Evolutionary conservation across 2,329 filamentous ascomycete genomes (phyloP), one percentile per base, ranked within the genome.

Genomic region (Mollisiaceae sp.): DNA sequence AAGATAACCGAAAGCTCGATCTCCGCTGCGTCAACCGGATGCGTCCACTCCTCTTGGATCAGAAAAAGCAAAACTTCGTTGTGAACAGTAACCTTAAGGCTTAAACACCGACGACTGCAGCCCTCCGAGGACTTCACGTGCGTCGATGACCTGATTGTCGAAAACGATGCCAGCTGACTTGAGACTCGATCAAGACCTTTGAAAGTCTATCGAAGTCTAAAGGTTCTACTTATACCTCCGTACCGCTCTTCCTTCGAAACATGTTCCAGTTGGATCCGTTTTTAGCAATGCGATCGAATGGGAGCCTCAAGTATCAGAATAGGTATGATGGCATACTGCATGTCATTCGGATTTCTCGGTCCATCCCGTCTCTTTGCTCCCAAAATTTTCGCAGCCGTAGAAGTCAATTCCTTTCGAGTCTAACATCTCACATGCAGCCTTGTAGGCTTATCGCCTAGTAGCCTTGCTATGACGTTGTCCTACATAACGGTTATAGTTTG

Each of bases 251-350:
- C 24, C 9, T 3, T 2, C 20, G 11, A 14, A 24, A 52, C 20
- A 52, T 27, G 47, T 52, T 52, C 11, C 22, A 45, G 43, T n/a
- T 45, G 43, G 8, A 11, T 12, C 9, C 3, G 15, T 18, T 18
- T 12, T 20, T 15, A 27, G 8, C 20, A 24, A 11, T 24, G 9
- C 20, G 12, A 27, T 27, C 5, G 12, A 12, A 41, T 43, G 12
- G 27, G 27, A 63, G 54, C 35, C 54, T 58, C 52, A 57, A 35
- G n/a, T 12, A 20, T 57, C 55, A 41, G 18, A 41, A 32, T 32
- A 32, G 27, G 27, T 36, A 36, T 60, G 52, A 47, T 63, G 60
- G 36, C 39, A 56, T 38, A 32, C 60, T 63, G 60, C 60, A 63
- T 32, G 39, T 50, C 52, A 63, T 47, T 47, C 52, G 60, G 60